Conservation (phyloP, 2,329 filamentous ascomycete genomes). For the Pestalotiopsis sp. region DNA sequence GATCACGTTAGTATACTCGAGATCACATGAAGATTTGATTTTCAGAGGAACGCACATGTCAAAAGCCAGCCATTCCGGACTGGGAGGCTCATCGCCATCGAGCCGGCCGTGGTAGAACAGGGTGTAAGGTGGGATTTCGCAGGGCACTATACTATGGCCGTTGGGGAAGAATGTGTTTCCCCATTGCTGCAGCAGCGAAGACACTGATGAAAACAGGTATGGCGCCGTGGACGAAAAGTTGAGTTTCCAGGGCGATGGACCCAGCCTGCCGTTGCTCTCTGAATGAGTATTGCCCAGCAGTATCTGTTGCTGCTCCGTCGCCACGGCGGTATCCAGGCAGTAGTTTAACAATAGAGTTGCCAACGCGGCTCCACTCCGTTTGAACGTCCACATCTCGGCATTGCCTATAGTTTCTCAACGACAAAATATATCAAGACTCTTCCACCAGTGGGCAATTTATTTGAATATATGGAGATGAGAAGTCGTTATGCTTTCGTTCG, state of each 20-base stretch:
- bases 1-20: constrained; percentile 9
- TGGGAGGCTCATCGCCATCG: constrained; percentile 43
- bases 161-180: constrained; percentile 54
- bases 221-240: constrained; percentile 51
- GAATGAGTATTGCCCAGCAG: not conserved
- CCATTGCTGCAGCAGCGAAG: constrained; percentile 51
- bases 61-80: constrained; percentile 55
- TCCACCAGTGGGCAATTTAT: not conserved
- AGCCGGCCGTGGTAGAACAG: constrained; percentile 51
- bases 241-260: constrained; percentile 31
- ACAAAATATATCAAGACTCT: not conserved
- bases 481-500: not conserved
- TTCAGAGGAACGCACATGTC: constrained; percentile 36
- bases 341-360: not conserved
- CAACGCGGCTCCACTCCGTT: not conserved
- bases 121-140: constrained; percentile 47
- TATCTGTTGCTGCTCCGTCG: not conserved
- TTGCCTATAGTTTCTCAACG: not conserved
- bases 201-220: constrained; percentile 50
- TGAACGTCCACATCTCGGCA: constrained; percentile 1
- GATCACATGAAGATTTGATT: not conserved
- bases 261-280: not conserved
- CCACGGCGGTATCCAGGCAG: not conserved
- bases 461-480: not conserved
- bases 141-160: constrained; percentile 49